A percentile compares a stretch with the other conserved stretches of the same genome.
These are phyloP conservation scores for Fusarium sp. DNA, from an alignment of 2,329 filamentous ascomycete species.

Conservation along the genomic window DNA sequence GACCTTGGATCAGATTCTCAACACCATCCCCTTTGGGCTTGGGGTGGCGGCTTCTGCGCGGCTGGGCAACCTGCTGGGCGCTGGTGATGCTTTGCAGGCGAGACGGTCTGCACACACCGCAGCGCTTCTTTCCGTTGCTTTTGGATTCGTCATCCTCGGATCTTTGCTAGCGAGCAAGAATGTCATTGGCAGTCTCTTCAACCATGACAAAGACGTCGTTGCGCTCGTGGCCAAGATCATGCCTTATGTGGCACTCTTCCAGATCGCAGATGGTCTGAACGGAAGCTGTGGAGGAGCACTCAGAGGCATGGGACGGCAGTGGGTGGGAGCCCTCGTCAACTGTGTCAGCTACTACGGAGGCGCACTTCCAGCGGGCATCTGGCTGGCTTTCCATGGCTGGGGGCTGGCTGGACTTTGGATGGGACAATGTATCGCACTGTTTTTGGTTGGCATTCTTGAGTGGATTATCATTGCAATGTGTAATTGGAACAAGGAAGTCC, in stretches of 20 bases:
- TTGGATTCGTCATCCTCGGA: constrained; percentile 72
- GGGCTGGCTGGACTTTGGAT: constrained; percentile 83
- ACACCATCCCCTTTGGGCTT: constrained; percentile 85
- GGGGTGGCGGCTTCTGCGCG: constrained; percentile 82
- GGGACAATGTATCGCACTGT: constrained; percentile 82
- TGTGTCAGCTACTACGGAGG: constrained; percentile 84
- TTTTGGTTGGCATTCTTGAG: constrained; percentile 79
- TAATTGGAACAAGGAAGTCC: constrained; percentile 68
- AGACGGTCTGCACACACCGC: constrained; percentile 77
- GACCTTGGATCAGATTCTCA: constrained; percentile 86
- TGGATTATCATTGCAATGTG: constrained; percentile 82
- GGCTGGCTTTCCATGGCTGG: constrained; percentile 87
- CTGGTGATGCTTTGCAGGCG: constrained; percentile 71
- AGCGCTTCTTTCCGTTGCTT: constrained; percentile 74
- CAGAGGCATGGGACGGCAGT: constrained; percentile 85
- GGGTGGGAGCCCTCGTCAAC: constrained; percentile 84
- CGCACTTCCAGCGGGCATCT: constrained; percentile 82
- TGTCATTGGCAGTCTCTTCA: constrained; percentile 81
- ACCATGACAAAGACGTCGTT: constrained; percentile 77
- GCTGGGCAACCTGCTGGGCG: constrained; percentile 82
- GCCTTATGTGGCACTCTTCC: constrained; percentile 87
- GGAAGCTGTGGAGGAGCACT: constrained; percentile 84
- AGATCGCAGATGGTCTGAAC: constrained; percentile 88
- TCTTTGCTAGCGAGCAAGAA: constrained; percentile 76
- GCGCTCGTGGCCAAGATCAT: constrained; percentile 78